Base-by-base conservation (phyloP, 441 rosid species). In the Bocquillonia castaneifolia region DNA sequence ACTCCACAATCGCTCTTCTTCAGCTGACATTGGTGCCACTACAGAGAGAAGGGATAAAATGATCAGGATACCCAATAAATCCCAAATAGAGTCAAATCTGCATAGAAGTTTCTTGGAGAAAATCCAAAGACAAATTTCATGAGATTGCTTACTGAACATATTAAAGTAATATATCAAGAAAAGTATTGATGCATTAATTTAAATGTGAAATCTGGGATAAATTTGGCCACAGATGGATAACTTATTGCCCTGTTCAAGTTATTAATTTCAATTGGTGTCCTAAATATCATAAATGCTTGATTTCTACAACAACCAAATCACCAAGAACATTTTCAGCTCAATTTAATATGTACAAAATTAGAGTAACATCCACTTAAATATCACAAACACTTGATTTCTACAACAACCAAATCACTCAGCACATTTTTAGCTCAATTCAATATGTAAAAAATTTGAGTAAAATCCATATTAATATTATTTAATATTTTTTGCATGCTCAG, bases 1-100 rank as follows among this genome's bases (percentile, higher is more conserved):
- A 80, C 72, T 92, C 99, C 99, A 94, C 25, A 94, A 63, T 5
- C 94, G 88, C 48, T 92, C 98, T 78, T 92, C 99, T 81, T 90
- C 99, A 1, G 70, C 85, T 51, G 99, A 87, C 75, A 80, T 79
- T 44, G 78, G 76, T 51, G 79, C 75, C 39, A 70, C 80, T 77
- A 63, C 42, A 72, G 4, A 59, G 34, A 54, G 60, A 23, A 42
- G 17, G 22, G 47, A 31, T 1, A 39, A 40, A 31, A 44, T 52
- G 6, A 53, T 23, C 9, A 10, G 23, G 48, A 64, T 37, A 59
- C 13, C n/a, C 23, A 18, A 51, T 10, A 69, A 25, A 51, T 34
- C 17, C 31, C 26, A 13, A 52, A 23, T 5, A 69, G 3, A 29
- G 39, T 14, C 28, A 40, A 31, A 28, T 58, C 57, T 2, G 52